phyloP scores from a whole-genome alignment of 805 yeast genomes.

The Pichia rugopelliculosa region DNA sequence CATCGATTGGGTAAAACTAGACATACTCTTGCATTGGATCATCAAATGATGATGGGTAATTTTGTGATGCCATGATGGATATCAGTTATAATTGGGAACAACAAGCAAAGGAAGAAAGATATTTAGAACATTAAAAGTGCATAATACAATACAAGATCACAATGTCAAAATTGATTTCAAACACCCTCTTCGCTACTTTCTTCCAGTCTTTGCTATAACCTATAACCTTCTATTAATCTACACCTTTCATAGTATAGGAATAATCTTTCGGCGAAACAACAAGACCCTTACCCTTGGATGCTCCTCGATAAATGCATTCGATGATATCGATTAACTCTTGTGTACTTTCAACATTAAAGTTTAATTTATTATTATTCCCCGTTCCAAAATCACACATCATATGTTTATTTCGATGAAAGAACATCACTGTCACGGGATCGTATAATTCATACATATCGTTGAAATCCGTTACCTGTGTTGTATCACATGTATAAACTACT shows the following conservation, averaged over 20 bases:
- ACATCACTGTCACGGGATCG: slow-evolving; percentile 91
- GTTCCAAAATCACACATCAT: slow-evolving; percentile 99
- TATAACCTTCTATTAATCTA: too few species aligned
- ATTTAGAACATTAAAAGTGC: too few species aligned
- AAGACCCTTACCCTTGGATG: slow-evolving; percentile 85
- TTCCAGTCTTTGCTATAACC: too few species aligned
- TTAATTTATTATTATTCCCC: slow-evolving; percentile 92
- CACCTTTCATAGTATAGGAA: slow-evolving; percentile 11
- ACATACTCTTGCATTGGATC: slow-evolving; percentile 43
- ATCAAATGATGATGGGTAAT: slow-evolving; percentile 46
- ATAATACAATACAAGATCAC: too few species aligned
- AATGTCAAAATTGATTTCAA: neutral
- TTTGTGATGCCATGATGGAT: slow-evolving; percentile 29
- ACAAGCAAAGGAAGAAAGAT: neutral
- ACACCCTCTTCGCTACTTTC: neutral
- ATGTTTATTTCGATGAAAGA: slow-evolving; percentile 85
- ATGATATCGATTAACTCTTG: slow-evolving; percentile 89
- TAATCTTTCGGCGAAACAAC: slow-evolving; percentile 78
- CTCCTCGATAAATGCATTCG: slow-evolving; percentile 87
- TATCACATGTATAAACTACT: slow-evolving; percentile 81
- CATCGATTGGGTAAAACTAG: neutral
- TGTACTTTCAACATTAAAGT: slow-evolving; percentile 66
- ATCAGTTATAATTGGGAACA: neutral
- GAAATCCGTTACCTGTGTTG: slow-evolving; percentile 83
- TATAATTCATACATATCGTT: slow-evolving; percentile 83